A percentile compares a stretch with the other conserved stretches of the same genome.
Conservation (phyloP, 805 yeast genomes). For the Sugiyamaella boreocaroliniensis region DNA sequence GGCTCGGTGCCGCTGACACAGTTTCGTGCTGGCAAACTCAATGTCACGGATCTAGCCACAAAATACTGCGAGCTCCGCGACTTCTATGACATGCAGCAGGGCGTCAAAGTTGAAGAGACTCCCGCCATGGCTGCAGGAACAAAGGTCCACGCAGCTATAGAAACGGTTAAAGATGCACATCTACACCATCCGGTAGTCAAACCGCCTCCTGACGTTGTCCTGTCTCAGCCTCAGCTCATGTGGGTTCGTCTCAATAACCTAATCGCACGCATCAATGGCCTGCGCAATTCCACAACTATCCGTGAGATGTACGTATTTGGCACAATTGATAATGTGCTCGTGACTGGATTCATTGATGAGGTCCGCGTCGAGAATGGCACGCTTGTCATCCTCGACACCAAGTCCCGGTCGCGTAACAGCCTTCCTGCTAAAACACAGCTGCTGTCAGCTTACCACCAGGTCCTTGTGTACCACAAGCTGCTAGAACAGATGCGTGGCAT, state of each 20-base stretch:
- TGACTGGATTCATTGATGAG: conserved; percentile 28
- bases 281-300: conserved; percentile 5
- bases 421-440: conserved; percentile 18
- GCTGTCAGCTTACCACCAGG: conserved; percentile 30
- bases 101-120: conserved; percentile 3
- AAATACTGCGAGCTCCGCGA: conserved; percentile 22
- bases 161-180: conserved; percentile 4
- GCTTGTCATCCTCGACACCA: conserved; percentile 26
- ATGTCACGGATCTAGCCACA: conserved; percentile 22
- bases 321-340: conserved; percentile 8
- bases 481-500: conserved; percentile 11
- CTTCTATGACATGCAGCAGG: conserved; percentile 14
- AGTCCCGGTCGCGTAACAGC: conserved; percentile 17
- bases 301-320: conserved; percentile 30
- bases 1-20: conserved; percentile 6
- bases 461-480: conserved; percentile 25
- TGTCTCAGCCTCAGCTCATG: conserved; percentile 12
- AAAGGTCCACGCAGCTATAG: conserved; percentile 18
- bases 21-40: conserved; percentile 12
- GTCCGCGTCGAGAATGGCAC: conserved; percentile 10
- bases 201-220: conserved; percentile 1
- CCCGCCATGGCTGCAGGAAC: conserved; percentile 19
- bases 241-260: conserved; percentile 18
- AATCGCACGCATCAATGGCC: conserved; percentile 7
- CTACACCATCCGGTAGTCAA: background rate